These are phyloP conservation scores for carrot (Daucus carota) DNA, from an alignment of 129 eudicot species.

Conservation along the genomic window DNA sequence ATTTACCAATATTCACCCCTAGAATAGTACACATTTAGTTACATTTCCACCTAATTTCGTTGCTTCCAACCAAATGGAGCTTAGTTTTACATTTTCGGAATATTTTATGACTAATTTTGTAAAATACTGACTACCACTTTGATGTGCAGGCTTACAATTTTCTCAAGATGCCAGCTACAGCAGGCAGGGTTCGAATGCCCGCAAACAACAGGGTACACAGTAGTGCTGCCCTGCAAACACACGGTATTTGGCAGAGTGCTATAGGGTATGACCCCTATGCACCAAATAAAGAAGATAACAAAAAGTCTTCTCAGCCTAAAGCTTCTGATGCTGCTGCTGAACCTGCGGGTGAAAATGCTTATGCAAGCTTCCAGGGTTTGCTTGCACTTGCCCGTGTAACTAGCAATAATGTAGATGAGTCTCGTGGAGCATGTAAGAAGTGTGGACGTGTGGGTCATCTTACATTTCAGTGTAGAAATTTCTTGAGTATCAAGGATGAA, in stretches of 20 bases:
- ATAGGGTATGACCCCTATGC: slow-evolving; percentile 94
- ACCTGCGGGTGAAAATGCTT: slow-evolving; percentile 73
- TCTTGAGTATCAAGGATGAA: slow-evolving; percentile 69
- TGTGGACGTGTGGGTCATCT: slow-evolving; percentile 96
- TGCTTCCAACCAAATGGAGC: no score
- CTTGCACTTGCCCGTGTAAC: slow-evolving; percentile 82
- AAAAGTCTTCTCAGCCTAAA: slow-evolving; percentile 42
- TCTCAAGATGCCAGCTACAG: slow-evolving; percentile 93
- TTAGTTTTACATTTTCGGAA: no score
- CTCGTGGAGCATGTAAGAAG: slow-evolving; percentile 87
- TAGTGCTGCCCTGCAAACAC: slow-evolving; percentile 92
- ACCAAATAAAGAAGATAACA: slow-evolving; percentile 64
- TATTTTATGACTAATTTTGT: no score
- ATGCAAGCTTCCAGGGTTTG: slow-evolving; percentile 77
- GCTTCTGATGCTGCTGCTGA: slow-evolving; percentile 30
- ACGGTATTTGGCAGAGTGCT: slow-evolving; percentile 94
- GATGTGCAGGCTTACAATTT: slow-evolving; percentile 15
- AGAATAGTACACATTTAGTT: no score
- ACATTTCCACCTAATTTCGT: no score
- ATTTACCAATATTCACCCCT: no score
- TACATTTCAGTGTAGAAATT: slow-evolving; percentile 83
- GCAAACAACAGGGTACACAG: slow-evolving; percentile 97
- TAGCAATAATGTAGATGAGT: slow-evolving; percentile 65
- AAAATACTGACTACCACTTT: neutral
- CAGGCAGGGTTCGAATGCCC: slow-evolving; percentile 99